Conservation (phyloP, 768 basidiomycete genomes). For the Favolaschia claudopus region DNA sequence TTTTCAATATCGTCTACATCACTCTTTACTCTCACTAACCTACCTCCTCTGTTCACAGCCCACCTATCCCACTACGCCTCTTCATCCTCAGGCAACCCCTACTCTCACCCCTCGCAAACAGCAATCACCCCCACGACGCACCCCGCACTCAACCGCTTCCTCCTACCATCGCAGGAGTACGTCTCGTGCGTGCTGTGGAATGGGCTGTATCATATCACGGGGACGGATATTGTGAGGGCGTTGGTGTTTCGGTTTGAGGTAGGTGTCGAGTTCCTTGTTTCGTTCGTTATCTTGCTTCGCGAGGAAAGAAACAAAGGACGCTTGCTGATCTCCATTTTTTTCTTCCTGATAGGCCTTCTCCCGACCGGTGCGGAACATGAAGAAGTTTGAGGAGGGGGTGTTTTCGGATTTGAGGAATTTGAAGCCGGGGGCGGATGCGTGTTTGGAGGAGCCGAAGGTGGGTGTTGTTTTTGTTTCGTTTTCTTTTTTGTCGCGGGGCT, state of each 20-base stretch:
- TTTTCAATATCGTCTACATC: neutral
- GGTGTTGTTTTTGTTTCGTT: conserved; percentile 38
- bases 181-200: conserved; percentile 94
- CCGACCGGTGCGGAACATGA: conserved; percentile 89
- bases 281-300: conserved; percentile 18
- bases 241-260: conserved; percentile 94
- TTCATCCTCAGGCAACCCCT: conserved; percentile 52
- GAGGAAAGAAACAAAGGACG: neutral
- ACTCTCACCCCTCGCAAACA: conserved; percentile 31
- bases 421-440: conserved; percentile 92
- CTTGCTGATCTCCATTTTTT: conserved; percentile 8
- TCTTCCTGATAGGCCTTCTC: conserved; percentile 68
- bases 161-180: conserved; percentile 86
- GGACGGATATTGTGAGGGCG: conserved; percentile 95
- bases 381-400: conserved; percentile 97
- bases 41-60: neutral
- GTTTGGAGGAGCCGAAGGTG: conserved; percentile 96
- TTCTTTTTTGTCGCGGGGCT: neutral
- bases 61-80: conserved; percentile 20
- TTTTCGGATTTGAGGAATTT: conserved; percentile 93
- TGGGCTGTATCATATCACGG: conserved; percentile 92
- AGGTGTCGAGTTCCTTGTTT: conserved; percentile 29
- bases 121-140: conserved; percentile 44
- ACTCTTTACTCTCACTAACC: neutral
- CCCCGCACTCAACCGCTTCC: conserved; percentile 85